Percentiles rank a stretch among this genome's conserved stretches.
Evolutionary conservation across 768 basidiomycete species (phyloP).

Genomic region (Rhodocollybia butyracea): DNA sequence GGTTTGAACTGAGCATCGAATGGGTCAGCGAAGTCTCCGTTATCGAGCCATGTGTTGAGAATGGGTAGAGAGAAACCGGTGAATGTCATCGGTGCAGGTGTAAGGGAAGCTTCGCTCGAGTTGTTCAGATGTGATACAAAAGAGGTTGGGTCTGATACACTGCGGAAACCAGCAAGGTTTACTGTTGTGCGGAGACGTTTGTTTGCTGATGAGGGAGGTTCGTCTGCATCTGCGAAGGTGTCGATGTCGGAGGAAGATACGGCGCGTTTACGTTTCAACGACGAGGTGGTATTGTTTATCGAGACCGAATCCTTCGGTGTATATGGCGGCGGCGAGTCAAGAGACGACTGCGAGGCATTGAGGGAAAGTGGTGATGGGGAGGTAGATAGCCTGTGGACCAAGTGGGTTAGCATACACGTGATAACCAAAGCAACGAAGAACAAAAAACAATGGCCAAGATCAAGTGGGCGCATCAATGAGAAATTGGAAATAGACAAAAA

Average conservation of each 20-base stretch:
- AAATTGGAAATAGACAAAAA: not conserved
- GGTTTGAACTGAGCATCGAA: not conserved
- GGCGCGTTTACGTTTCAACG: constrained; percentile 1
- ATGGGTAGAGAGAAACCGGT: not conserved
- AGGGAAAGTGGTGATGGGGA: not conserved
- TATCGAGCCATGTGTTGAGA: not conserved
- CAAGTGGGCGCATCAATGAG: not conserved
- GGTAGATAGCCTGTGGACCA: no score
- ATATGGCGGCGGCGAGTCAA: not conserved
- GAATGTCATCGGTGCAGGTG: not conserved
- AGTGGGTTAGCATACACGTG: no score
- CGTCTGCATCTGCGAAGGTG: no score
- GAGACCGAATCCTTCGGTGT: not conserved
- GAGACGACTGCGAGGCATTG: not conserved
- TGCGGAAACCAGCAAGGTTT: not conserved
- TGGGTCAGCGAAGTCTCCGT: not conserved
- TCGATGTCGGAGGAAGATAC: not conserved
- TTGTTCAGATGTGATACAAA: not conserved
- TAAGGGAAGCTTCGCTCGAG: not conserved
- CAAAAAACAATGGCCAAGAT: no score
- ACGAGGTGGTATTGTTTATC: not conserved
- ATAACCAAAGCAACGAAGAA: no score
- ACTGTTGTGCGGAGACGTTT: not conserved
- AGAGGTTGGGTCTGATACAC: not conserved
- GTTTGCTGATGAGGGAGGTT: not conserved